Base-by-base conservation (phyloP, 371 early-diverging fungal species). In the Funneliformis caledonium region DNA sequence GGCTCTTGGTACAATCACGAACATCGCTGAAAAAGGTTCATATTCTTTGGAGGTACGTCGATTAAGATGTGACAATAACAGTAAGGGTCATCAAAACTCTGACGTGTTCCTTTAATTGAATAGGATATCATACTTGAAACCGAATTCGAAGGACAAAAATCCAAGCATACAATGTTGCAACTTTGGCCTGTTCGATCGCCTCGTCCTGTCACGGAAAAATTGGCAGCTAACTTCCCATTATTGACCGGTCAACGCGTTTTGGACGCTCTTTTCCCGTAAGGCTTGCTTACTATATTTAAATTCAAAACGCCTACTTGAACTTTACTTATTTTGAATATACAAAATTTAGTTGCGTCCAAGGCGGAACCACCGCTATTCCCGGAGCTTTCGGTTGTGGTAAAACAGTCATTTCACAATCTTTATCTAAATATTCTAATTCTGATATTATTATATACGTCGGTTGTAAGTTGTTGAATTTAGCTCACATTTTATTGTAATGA, bases 301-400 rank as follows among this genome's bases (percentile, higher is more conserved):
- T 69, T 45, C 43, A 19, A 33, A 26, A 42, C 16, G n/a, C n/a
- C 2, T 50, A 73, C 61, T 68, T 22, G 6, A 59, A 22, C 62
- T 31, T 79, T 74, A 50, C 76, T 75, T 33, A 78, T 69, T 31
- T 11, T 56, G 12, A 31, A 2, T 43, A 16, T 33, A 31, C 1
- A 1, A 74, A 45, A 37, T 67, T 42, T 72, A 87, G 87, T 1
- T 99, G 99, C 90, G 99, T 99, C 8, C 99, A 99, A 89, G 99
- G 99, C 82, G 99, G 99, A 80, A 99, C 99, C 16, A 99, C 99
- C 7, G 99, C 99, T 56, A 99, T 99, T 90, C 99, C 99, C 16
- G 99, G 99, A 79, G 99, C 99, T 75, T 99, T 99, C 88, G 99
- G 99, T 59, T 99, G 99, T 88, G 99, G 99, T 75, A 99, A 99